phyloP scores from a whole-genome alignment of 1,139 yeast genomes.

The Nakaseomyces nivariensis region DNA sequence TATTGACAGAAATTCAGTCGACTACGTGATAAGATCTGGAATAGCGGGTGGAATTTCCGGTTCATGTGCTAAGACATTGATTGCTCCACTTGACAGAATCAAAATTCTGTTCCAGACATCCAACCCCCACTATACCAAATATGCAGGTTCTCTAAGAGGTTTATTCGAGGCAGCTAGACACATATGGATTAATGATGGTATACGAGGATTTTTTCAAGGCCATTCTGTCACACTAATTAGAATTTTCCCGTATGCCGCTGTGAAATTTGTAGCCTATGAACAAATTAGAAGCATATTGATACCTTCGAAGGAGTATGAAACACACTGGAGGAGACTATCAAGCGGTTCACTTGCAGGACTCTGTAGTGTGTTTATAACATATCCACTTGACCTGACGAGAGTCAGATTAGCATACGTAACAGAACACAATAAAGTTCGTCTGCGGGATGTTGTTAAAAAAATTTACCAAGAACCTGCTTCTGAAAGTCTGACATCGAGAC shows the following conservation, averaged over 20 bases:
- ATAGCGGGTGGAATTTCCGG: constrained; percentile 96
- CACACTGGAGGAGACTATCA: constrained; percentile 66
- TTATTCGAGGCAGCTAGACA: constrained; percentile 59
- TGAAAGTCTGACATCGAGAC: constrained; percentile 20
- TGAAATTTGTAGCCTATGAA: constrained; percentile 95
- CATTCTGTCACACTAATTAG: constrained; percentile 87
- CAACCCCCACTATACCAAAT: constrained; percentile 76
- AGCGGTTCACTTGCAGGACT: constrained; percentile 91
- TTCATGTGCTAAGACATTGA: constrained; percentile 83
- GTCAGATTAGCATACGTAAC: constrained; percentile 90
- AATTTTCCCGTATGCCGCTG: constrained; percentile 94
- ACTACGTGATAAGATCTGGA: constrained; percentile 75
- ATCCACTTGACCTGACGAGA: constrained; percentile 83
- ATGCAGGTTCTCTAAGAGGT: constrained; percentile 74
- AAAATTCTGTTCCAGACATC: constrained; percentile 92
- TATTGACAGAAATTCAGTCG: constrained; percentile 59
- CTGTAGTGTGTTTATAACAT: constrained; percentile 78
- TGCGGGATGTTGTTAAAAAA: constrained; percentile 42
- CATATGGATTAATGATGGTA: constrained; percentile 65
- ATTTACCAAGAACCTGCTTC: constrained; percentile 58
- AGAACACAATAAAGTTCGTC: constrained; percentile 43
- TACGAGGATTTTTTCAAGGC: constrained; percentile 81
- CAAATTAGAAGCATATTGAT: constrained; percentile 75
- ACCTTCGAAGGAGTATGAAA: constrained; percentile 65
- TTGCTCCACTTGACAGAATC: constrained; percentile 92